phyloP scores from a whole-genome alignment of 192 early-diverging fungal species.

The Coemansia sp. region DNA sequence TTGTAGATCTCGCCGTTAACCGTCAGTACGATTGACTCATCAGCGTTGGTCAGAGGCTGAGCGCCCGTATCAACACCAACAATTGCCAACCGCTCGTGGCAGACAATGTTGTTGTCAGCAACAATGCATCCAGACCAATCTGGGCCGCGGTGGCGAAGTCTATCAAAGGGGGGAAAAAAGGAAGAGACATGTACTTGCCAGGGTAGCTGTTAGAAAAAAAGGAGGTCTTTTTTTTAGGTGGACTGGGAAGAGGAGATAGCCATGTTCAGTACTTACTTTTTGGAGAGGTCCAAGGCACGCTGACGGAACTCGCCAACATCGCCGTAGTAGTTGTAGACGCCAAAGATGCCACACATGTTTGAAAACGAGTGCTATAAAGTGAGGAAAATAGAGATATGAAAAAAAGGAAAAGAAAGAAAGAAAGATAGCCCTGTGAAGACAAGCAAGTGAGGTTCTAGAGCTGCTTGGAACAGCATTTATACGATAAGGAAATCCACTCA shows the following conservation, averaged over 20 bases:
- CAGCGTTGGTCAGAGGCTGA: constrained; percentile 91
- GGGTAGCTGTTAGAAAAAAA: neutral
- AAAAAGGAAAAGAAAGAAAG: neutral
- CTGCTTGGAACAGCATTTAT: neutral
- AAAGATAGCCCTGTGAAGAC: neutral
- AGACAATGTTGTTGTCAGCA: constrained; percentile 81
- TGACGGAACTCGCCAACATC: constrained; percentile 75
- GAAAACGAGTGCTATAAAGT: neutral
- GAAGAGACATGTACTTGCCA: neutral
- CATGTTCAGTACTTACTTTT: constrained; percentile 39
- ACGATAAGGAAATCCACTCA: neutral
- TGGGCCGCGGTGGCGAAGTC: constrained; percentile 96
- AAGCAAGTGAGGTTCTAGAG: neutral
- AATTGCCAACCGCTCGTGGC: constrained; percentile 98
- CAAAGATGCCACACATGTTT: constrained; percentile 98
- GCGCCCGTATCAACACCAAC: constrained; percentile 97
- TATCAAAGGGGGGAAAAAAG: neutral
- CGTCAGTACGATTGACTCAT: constrained; percentile 81
- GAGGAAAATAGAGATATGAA: neutral
- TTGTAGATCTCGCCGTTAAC: constrained; percentile 99
- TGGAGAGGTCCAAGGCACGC: constrained; percentile 79
- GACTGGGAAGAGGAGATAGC: neutral
- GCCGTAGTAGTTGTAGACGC: constrained; percentile 83
- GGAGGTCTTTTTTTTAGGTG: neutral
- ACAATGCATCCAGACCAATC: constrained; percentile 94